Evolutionary conservation across 1,139 yeast species (phyloP).

Genomic region (Nakaseomyces kungkrabaensis): DNA sequence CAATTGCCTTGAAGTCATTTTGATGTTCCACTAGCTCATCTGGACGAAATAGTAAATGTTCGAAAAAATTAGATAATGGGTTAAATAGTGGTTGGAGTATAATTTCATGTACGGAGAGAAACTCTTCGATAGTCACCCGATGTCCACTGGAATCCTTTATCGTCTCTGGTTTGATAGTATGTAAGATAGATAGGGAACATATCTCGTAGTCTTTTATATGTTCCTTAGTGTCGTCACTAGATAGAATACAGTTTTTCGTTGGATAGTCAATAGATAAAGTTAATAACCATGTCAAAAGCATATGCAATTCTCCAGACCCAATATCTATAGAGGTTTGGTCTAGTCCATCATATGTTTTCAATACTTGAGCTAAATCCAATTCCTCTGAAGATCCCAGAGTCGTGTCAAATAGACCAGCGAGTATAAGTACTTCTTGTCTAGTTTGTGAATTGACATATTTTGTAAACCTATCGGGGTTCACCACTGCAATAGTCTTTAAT

Average conservation of each 20-base stretch:
- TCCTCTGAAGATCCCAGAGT: constrained; percentile 18
- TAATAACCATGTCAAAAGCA: constrained; percentile 38
- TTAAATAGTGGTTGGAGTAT: constrained; percentile 34
- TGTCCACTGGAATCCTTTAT: constrained; percentile 18
- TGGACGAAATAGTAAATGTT: constrained; percentile 26
- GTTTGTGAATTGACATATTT: constrained; percentile 28
- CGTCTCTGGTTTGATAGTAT: constrained; percentile 36
- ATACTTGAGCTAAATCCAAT: constrained; percentile 10
- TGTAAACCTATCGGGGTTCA: constrained; percentile 31
- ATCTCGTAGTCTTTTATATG: constrained; percentile 22
- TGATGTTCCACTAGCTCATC: constrained; percentile 13
- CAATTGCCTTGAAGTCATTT: constrained; percentile 1
- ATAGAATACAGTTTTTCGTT: constrained; percentile 18
- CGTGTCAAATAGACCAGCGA: constrained; percentile 27
- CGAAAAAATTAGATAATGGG: constrained; percentile 34
- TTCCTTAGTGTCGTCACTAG: constrained; percentile 9
- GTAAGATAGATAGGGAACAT: constrained; percentile 32
- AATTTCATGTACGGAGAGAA: constrained; percentile 27
- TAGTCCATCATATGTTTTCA: constrained; percentile 23
- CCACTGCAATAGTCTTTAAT: constrained; percentile 34
- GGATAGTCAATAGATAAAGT: constrained; percentile 30
- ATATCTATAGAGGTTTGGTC: constrained; percentile 32
- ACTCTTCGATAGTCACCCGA: constrained; percentile 32
- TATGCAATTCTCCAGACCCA: constrained; percentile 31
- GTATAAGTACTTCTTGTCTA: constrained; percentile 32